phyloP scores from a whole-genome alignment of 306 rosid genomes.

The Lathyrus oleraceus region DNA sequence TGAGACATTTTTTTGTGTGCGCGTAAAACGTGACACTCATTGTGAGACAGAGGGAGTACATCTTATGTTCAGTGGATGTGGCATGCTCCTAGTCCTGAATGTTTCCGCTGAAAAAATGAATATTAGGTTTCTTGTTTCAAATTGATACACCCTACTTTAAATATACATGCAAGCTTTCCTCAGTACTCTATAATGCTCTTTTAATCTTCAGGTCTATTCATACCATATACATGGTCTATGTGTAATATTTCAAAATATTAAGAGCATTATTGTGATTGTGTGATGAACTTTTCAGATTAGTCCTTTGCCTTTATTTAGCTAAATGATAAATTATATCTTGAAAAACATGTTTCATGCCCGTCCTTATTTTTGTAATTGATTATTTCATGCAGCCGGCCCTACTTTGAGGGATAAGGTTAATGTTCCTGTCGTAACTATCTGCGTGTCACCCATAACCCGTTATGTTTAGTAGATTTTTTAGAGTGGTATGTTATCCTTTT shows the following conservation, averaged over 20 bases:
- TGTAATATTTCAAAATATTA: slow-evolving; percentile 16
- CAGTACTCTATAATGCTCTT: not conserved
- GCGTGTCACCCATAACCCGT: not conserved
- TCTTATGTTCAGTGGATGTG: too few relatives aligned
- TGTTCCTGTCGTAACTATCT: not conserved
- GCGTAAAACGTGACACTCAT: too few relatives aligned
- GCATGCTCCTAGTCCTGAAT: not conserved
- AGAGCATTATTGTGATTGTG: slow-evolving; percentile 10
- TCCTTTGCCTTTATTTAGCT: slow-evolving; percentile 17
- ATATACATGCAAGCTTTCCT: not conserved
- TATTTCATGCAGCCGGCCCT: not conserved
- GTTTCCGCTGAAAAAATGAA: slow-evolving; percentile 2
- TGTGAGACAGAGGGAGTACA: too few relatives aligned
- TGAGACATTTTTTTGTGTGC: too few relatives aligned
- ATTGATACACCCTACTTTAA: not conserved
- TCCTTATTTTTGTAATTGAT: not conserved
- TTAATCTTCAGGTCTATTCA: too few relatives aligned
- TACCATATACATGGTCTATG: not conserved
- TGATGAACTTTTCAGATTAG: slow-evolving; percentile 12
- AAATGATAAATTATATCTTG: slow-evolving; percentile 15
- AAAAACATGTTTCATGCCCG: not conserved
- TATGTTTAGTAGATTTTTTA: slow-evolving; percentile 2
- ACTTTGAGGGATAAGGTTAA: slow-evolving; percentile 4
- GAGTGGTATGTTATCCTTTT: slow-evolving; percentile 6
- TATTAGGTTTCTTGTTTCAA: slow-evolving; percentile 22